Percentiles rank a stretch among this genome's conserved stretches.
These are phyloP conservation scores for Hordeum marinum DNA, from an alignment of 176 grass and related monocot species.

Conservation along the genomic window DNA sequence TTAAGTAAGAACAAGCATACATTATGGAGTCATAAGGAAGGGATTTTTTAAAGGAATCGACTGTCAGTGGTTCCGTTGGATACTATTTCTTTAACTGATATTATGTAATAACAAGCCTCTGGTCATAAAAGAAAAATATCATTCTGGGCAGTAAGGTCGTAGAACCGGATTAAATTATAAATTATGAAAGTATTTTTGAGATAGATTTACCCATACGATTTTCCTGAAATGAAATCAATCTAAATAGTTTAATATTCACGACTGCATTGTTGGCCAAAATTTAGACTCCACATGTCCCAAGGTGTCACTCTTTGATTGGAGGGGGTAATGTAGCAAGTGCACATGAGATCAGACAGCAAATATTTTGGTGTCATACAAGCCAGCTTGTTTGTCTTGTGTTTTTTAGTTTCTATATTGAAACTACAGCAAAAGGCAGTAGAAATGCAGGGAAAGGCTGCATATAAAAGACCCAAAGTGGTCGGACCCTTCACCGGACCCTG, in stretches of 20 bases:
- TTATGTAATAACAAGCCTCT: conserved; percentile 1
- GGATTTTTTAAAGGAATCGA: background rate
- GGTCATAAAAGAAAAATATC: background rate
- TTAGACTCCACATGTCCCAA: background rate
- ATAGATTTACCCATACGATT: background rate
- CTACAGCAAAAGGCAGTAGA: too few species aligned
- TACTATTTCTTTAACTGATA: background rate
- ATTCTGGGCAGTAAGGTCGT: background rate
- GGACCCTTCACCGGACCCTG: too few species aligned
- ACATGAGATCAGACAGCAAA: background rate
- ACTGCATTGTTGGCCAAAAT: background rate
- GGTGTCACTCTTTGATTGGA: background rate
- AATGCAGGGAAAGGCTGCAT: too few species aligned
- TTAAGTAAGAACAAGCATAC: background rate
- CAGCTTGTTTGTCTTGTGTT: conserved; percentile 9
- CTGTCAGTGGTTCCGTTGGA: background rate
- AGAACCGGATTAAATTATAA: background rate
- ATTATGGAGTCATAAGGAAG: background rate
- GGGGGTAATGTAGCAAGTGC: background rate
- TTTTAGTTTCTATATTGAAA: conserved; percentile 14
- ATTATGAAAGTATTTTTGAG: background rate
- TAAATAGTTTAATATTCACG: background rate
- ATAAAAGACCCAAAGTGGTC: too few species aligned
- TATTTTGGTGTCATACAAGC: background rate
- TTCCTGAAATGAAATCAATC: background rate